These are phyloP conservation scores for Ophiostoma pallidulum DNA, from an alignment of 2,329 filamentous ascomycete genomes.

Conservation along the genomic window DNA sequence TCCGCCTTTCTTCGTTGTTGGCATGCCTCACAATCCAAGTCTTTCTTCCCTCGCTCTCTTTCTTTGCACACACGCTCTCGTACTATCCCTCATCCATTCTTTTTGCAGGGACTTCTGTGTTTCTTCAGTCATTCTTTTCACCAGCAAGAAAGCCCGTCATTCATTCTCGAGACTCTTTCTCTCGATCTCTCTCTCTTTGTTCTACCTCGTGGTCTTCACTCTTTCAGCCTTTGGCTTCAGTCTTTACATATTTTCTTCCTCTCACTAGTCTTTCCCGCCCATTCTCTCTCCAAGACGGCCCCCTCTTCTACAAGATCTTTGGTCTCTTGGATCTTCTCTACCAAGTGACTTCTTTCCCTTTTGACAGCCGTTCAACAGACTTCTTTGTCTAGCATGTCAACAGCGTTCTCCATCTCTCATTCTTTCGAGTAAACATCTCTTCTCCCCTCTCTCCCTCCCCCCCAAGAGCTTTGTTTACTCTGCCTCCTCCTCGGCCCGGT, in stretches of 20 bases:
- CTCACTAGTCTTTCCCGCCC: background rate
- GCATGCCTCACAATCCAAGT: slow-evolving; percentile 13
- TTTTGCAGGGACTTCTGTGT: slow-evolving; percentile 3
- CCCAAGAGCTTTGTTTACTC: slow-evolving; percentile 26
- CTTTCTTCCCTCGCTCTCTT: slow-evolving; percentile 13
- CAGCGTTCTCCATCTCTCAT: slow-evolving; percentile 2
- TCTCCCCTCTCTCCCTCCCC: slow-evolving; percentile 16
- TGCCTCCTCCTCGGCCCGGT: slow-evolving; percentile 18
- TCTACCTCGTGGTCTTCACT: background rate
- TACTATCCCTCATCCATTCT: slow-evolving; percentile 11
- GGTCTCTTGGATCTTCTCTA: background rate
- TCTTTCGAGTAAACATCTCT: slow-evolving; percentile 20
- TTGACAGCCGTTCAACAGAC: background rate
- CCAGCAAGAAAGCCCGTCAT: background rate
- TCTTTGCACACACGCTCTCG: slow-evolving; percentile 3
- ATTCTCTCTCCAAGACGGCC: background rate
- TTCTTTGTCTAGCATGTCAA: slow-evolving; percentile 8
- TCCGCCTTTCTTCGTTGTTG: slow-evolving; percentile 9
- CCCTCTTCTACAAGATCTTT: slow-evolving; percentile 1
- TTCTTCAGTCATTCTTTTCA: slow-evolving; percentile 10
- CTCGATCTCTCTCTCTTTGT: background rate
- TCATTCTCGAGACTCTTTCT: slow-evolving; percentile 2
- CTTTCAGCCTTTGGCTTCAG: background rate
- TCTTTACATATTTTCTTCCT: background rate
- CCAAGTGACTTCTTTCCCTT: background rate